Conservation (phyloP, 768 basidiomycete genomes). For the Pleurotus sapidus region DNA sequence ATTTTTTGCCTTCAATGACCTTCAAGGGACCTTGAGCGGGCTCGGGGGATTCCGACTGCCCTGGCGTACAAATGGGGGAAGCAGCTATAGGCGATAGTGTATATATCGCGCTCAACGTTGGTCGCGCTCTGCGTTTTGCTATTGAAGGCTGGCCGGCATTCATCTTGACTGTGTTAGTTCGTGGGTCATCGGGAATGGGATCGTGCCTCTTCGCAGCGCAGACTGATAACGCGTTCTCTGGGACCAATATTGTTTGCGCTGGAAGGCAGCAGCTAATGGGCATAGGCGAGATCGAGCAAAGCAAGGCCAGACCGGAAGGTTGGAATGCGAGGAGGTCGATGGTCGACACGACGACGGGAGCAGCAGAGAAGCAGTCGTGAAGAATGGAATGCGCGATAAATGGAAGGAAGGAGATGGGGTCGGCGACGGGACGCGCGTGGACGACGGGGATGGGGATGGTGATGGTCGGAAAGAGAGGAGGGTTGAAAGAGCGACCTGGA, state of each 20-base stretch:
- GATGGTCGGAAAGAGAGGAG: constrained; percentile 21
- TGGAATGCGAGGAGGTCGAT: neutral
- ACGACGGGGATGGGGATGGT: neutral
- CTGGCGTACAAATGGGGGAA: constrained; percentile 56
- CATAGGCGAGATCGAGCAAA: no score
- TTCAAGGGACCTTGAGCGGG: neutral
- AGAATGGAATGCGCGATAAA: no score
- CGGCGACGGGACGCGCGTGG: neutral
- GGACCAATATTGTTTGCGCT: no score
- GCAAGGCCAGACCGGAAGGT: no score
- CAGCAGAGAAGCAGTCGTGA: neutral
- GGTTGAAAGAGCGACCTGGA: constrained; percentile 12
- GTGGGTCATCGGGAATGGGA: neutral
- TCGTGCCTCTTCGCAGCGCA: neutral
- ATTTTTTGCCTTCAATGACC: constrained; percentile 1
- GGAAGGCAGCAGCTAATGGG: no score
- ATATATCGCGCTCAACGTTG: neutral
- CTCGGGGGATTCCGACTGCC: neutral
- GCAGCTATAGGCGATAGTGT: constrained; percentile 58
- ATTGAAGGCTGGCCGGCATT: neutral
- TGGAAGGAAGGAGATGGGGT: neutral
- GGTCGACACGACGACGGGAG: neutral
- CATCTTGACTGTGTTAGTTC: neutral
- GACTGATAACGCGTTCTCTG: no score
- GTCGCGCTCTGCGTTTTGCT: neutral